These are phyloP conservation scores for Tricholoma flavovirens DNA, from an alignment of 768 basidiomycete genomes.

Conservation along the genomic window DNA sequence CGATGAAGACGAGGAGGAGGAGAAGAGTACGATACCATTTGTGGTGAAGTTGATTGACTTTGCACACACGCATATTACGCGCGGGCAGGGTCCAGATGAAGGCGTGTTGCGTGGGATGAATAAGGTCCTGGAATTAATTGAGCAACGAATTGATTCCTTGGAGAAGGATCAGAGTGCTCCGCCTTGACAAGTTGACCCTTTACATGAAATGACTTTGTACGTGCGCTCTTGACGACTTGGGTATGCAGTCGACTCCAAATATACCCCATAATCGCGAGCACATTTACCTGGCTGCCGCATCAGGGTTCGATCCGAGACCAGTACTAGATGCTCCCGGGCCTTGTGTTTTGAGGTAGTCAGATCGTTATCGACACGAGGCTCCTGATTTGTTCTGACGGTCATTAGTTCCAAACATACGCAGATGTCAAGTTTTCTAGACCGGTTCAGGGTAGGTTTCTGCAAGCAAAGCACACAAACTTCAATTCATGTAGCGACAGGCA, in stretches of 20 bases:
- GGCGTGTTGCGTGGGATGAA: constrained; percentile 73
- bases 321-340: no score
- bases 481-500: background rate
- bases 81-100: constrained; percentile 71
- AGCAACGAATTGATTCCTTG: constrained; percentile 24
- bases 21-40: constrained; percentile 30
- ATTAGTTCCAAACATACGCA: background rate
- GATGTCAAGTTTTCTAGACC: background rate
- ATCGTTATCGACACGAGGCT: background rate
- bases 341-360: background rate
- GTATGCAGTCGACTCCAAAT: no score
- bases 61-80: constrained; percentile 70
- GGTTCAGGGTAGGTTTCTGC: background rate
- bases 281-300: background rate
- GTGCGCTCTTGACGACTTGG: no score
- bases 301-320: background rate
- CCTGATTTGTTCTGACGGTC: background rate
- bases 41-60: constrained; percentile 88
- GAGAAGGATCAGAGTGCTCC: background rate
- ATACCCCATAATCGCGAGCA: no score
- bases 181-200: background rate
- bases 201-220: background rate
- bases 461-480: background rate
- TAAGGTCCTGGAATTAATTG: constrained; percentile 57
- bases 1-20: constrained; percentile 11